Base-by-base conservation (phyloP, 2,329 filamentous ascomycete genomes). In the Aspergillus melleus region DNA sequence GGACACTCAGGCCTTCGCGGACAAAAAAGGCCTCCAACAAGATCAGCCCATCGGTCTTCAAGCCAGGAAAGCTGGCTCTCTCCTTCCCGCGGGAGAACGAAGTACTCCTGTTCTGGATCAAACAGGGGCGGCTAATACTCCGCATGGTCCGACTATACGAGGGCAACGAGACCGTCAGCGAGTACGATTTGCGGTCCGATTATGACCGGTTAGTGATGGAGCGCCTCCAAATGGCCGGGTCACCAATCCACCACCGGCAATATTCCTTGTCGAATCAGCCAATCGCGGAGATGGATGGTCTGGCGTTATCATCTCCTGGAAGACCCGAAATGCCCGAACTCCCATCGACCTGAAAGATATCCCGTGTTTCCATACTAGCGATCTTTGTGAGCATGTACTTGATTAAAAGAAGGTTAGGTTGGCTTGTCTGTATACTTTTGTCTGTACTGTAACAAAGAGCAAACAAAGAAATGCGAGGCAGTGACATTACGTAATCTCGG, bases 21-120 rank as follows among this genome's bases (percentile, higher is more conserved):
- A 59, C 75, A 42, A 76, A 73, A 52, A 74, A 72, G 53, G 65
- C 68, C 6, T 61, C 69, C 1, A 60, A 63, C n/a, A 74, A 72
- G 57, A 73, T 76, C 14, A 66, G 64, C 56, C 67, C 61, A 14
- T 67, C 67, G 3, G 70, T 69, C 9, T 76, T 76, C 59, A 72
- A 71, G 42, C 72, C 73, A 1, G 70, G 73, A 5, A 65, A 68
- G 1, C 60, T 76, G 49, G 65, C 64, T 2, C 61, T 76, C 5
- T 67, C 72, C 19, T 72, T 72, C 51, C 72, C 64, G 10, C 63
- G 64, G 22, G 66, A 68, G 22, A 63, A 63, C 4, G 59, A 63
- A 24, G 52, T 66, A 3, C 50, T 64, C 6, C 59, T 60, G 9
- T 68, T 68, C 49, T 68, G 66, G 66, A 57, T 64, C 4, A 67